phyloP scores from a whole-genome alignment of 805 yeast species.

The Candida dendrica region DNA sequence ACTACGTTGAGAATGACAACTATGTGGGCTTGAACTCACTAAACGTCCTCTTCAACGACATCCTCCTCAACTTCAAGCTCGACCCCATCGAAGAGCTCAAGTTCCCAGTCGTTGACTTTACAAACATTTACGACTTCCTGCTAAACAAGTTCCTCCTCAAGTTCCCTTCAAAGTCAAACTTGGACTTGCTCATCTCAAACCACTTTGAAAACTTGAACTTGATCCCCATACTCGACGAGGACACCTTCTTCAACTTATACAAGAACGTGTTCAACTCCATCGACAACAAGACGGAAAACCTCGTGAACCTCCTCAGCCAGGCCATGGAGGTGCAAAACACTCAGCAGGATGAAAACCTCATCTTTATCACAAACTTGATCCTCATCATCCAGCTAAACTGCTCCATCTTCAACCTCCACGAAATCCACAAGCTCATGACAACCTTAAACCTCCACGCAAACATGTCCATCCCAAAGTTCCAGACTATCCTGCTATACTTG shows the following conservation, averaged over 20 bases:
- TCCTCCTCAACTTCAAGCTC: slow-evolving; percentile 8
- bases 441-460: slow-evolving; percentile 12
- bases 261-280: slow-evolving; percentile 10
- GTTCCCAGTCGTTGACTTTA: slow-evolving; percentile 20
- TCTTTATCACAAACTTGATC: slow-evolving; percentile 37
- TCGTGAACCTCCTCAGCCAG: slow-evolving; percentile 2
- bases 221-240: slow-evolving; percentile 21
- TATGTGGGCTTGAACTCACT: slow-evolving; percentile 20
- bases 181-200: slow-evolving; percentile 19
- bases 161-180: slow-evolving; percentile 20
- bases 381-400: slow-evolving; percentile 25
- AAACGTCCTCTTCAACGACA: slow-evolving; percentile 13
- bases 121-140: slow-evolving; percentile 5
- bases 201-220: slow-evolving; percentile 19
- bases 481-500: slow-evolving; percentile 13
- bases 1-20: slow-evolving; percentile 14
- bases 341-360: slow-evolving; percentile 26
- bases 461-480: slow-evolving; percentile 14
- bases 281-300: slow-evolving; percentile 13
- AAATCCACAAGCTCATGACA: slow-evolving; percentile 17
- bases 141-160: slow-evolving; percentile 13
- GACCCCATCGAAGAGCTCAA: slow-evolving; percentile 23
- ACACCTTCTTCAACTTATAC: slow-evolving; percentile 15
- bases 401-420: slow-evolving; percentile 21
- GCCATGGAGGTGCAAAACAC: slow-evolving; percentile 22